Evolutionary conservation across 164 flowering plant genomes (phyloP), one percentile per base, ranked within the genome.

Genomic region (Stephania cephalantha): DNA sequence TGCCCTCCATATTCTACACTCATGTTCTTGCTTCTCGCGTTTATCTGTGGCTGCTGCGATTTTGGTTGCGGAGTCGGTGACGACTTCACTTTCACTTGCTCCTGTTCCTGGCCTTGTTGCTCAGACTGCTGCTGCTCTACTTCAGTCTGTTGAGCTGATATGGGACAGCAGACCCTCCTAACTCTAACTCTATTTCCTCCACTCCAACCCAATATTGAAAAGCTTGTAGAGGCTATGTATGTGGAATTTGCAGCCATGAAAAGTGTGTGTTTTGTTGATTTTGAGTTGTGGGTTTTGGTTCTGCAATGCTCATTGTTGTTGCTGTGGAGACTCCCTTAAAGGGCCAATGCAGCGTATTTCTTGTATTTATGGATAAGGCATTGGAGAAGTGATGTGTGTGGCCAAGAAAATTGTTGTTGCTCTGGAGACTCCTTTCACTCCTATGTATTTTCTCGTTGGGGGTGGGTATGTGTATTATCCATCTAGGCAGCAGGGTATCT

Each of bases 1-100:
- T 91, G 88, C 2, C 98, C 92, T 20, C 97, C 97, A 73, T 86
- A 87, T 73, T 90, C 95, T 72, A 84, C 80, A 61, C 83, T 71
- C 88, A 91, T 82, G 85, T 87, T 89, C 85, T 85, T 94, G 90
- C 89, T 91, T 87, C 83, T 81, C 68, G 83, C 85, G 15, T 78
- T 84, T 69, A 61, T n/a, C 66, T 61, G 66, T 53, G 73, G 13
- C 29, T 83, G 83, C n/a, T 69, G 71, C 42, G 84, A 86, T 64
- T 78, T 87, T n/a, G 85, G 88, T 53, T 75, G 74, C 12, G 70
- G 45, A 30, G 83, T 75, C 10, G 72, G 44, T 17, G 73, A 9
- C 46, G 64, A 20, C 70, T 42, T 71, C 61, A 71, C 52, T n/a
- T 75, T 52, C 45, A 69, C 65, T 74, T 76, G 70, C 22, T 52